phyloP scores from a whole-genome alignment of 148 eudicot species.

The Silene latifolia region DNA sequence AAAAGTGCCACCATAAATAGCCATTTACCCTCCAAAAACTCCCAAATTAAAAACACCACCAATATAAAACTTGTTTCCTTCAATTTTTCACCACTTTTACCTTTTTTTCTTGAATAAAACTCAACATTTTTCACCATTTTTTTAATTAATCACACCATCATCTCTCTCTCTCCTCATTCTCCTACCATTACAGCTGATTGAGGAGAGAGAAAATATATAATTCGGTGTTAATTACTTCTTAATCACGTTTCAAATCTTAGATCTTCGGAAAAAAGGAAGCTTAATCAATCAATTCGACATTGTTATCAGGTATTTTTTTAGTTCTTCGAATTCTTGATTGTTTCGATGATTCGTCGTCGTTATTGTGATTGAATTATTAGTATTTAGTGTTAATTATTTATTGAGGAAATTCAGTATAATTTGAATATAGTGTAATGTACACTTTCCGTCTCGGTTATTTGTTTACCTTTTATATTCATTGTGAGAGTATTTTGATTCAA shows the following conservation, averaged over 20 bases:
- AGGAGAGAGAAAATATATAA: not conserved
- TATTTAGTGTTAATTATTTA: no score
- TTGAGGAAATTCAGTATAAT: no score
- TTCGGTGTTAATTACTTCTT: not conserved
- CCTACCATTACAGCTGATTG: not conserved
- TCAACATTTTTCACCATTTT: not conserved
- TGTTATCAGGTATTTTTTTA: not conserved
- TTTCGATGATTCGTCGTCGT: not conserved
- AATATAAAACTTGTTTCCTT: not conserved
- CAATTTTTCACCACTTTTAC: not conserved
- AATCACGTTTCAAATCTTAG: not conserved
- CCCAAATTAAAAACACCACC: not conserved
- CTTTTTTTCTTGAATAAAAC: no score
- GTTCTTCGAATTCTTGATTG: not conserved
- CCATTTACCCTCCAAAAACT: not conserved
- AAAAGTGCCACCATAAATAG: no score
- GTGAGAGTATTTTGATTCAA: no score
- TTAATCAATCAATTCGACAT: not conserved
- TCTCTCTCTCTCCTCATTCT: not conserved
- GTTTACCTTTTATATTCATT: no score
- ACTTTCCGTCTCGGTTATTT: no score
- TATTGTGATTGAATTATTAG: not conserved
- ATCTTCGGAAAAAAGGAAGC: not conserved
- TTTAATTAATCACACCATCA: no score
- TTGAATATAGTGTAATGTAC: no score